Evolutionary conservation across 1,284 basidiomycete species (phyloP), one percentile per base, ranked within the genome.

Genomic region (Puccinia novopanici): DNA sequence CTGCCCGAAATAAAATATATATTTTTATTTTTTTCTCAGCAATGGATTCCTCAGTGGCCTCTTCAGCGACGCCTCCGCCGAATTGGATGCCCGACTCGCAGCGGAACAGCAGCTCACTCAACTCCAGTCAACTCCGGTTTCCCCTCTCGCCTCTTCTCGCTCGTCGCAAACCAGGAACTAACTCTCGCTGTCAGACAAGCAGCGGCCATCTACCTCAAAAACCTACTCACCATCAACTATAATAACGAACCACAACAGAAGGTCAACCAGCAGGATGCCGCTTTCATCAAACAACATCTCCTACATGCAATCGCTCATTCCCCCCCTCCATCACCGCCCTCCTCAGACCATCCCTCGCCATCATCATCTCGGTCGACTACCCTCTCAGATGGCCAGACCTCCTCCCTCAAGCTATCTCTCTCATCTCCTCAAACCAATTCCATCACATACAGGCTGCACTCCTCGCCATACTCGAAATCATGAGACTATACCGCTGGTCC

Each of bases 161-260:
- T 79, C 22, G 55, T 79, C 34, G 65, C 67, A 34, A 45, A 45
- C 15, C 19, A 8, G 5, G 27, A 67, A 24, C 50, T 57, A 6
- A 22, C 52, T 0, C 55, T 71, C 13, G 19, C 67, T 9, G 24
- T 17, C n/a, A 50, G 76, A 45, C 76, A 79, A 57, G 76, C 76
- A 22, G 76, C 76, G 0, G 76, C 76, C 0, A 68, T 79, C 52
- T 79, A 59, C 54, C 55, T 79, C 37, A 79, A 79, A 55, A 79
- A 79, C 67, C 50, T 52, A 4, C 42, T 70, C n/a, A 55, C 30
- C 15, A 3, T 24, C 9, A 37, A 45, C 37, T 79, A 71, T 24
- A 40, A 79, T 59, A 54, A 9, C 40, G 8, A 40, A 37, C 34
- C 45, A 22, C n/a, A 10, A 24, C 37, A 57, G 17, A 19, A 34